Base-by-base conservation (phyloP, 1,284 basidiomycete genomes). In the Apiotrichum gracile region DNA sequence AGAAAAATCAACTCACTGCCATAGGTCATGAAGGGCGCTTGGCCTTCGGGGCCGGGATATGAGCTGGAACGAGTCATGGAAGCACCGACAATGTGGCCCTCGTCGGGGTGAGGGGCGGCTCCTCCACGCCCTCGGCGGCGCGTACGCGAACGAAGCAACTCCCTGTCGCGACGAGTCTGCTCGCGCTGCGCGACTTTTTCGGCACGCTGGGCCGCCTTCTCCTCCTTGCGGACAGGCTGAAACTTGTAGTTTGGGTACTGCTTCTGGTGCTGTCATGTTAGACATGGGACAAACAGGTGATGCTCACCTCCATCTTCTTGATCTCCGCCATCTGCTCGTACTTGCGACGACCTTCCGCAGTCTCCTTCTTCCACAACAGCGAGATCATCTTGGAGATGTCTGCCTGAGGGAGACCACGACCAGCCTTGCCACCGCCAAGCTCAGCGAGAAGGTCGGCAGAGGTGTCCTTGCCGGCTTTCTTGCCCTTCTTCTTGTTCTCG, bases 241-340 rank as follows among this genome's bases (percentile, higher is more conserved):
- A 84, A 91, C 51, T 83, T 82, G 73, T 91, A 91, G 43, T 79
- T 77, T 0, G 89, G 89, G 63, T 85, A 86, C 60, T 75, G 68
- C 4, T 67, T 62, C 41, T 78, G 75, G 66, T 91, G 89, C 67
- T 76, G 54, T 4, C 29, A 5, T 7, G 39, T 53, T 14, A 51
- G 51, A 31, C 2, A n/a, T 8, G 16, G 19, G 19, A 40, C 5
- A 19, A n/a, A 27, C 26, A 38, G 13, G 10, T 10, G 14, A n/a
- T n/a, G 68, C 75, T 66, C 49, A 77, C 76, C 62, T 85, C 81
- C 0, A 78, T 75, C 72, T 90, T 91, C 54, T 77, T 80, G 46
- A 79, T 68, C 43, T 86, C 85, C 0, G 87, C 86, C 56, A 80
- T 71, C n/a, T 78, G 74, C 66, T 91, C 88, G 68, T 84, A 93